A percentile compares a stretch with the other conserved stretches of the same genome.
Evolutionary conservation across 2,329 filamentous ascomycete genomes (phyloP).

Genomic region (Calycina marina): DNA sequence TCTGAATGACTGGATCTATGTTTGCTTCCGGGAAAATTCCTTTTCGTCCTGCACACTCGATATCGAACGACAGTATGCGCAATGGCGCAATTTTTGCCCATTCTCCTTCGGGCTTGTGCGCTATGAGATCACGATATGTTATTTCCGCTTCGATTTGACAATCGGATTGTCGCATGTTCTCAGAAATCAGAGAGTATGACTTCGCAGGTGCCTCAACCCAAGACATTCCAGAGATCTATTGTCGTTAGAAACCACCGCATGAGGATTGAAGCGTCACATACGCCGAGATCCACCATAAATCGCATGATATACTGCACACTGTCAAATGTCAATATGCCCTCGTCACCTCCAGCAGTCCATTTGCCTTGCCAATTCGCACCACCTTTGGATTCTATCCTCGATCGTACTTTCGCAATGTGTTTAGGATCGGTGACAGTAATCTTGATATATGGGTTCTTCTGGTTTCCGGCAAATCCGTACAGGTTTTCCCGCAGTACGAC

Average conservation of each 20-base stretch:
- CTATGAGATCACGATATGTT: constrained; percentile 68
- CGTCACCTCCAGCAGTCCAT: constrained; percentile 56
- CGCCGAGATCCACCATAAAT: constrained; percentile 96
- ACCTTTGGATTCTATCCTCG: constrained; percentile 52
- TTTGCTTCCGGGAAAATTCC: constrained; percentile 92
- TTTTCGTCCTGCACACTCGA: constrained; percentile 94
- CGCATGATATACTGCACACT: constrained; percentile 88
- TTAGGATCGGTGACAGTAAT: constrained; percentile 87
- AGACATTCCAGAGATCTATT: constrained; percentile 78
- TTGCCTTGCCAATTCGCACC: constrained; percentile 80
- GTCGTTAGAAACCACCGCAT: constrained; percentile 3
- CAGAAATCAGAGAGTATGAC: constrained; percentile 56
- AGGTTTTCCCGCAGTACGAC: constrained; percentile 81
- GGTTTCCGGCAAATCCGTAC: constrained; percentile 87
- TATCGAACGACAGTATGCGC: constrained; percentile 90
- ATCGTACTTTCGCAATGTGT: constrained; percentile 61
- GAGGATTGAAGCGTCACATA: constrained; percentile 9
- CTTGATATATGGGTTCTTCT: constrained; percentile 82
- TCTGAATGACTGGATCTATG: constrained; percentile 90
- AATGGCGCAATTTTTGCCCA: constrained; percentile 98
- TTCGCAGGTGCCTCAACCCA: constrained; percentile 79
- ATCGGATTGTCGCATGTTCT: constrained; percentile 63
- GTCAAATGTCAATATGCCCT: constrained; percentile 80
- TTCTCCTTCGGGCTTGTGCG: constrained; percentile 79
- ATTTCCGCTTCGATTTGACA: constrained; percentile 92